Evolutionary conservation across 1,284 basidiomycete species (phyloP), one percentile per base, ranked within the genome.

Genomic region (Golubevia sp.): DNA sequence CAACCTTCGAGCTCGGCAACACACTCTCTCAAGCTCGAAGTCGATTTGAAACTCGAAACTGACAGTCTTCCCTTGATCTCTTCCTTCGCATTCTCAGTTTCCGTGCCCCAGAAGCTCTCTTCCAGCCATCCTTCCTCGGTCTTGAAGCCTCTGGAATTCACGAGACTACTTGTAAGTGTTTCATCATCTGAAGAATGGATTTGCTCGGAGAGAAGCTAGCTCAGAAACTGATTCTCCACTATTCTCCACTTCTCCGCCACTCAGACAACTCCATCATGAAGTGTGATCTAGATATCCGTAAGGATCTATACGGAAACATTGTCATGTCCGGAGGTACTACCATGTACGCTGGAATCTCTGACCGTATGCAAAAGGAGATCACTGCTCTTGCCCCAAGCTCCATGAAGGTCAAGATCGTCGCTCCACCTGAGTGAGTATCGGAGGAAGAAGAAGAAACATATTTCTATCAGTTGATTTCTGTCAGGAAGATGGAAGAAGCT

Each of bases 311-410:
- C 86, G 91, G 91, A 68, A 95, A 95, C 86, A 91, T 97, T 71
- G 93, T 96, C 83, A 89, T 97, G 79, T 96, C 93, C 60, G 94
- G 94, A 84, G 94, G 94, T 86, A 94, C 92, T 69, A 97, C 94
- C 81, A 96, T 97, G 94, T 96, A 94, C 91, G 91, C 93, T 71
- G 94, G 94, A 88, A 94, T 97, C 79, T 84, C 93, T 78, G 94
- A 97, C 87, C 92, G 95, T 83, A 96, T 97, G 93, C 93, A 95
- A 88, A 96, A 95, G 88, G 95, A 97, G 87, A 89, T 98, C 84
- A 92, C 92, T 55, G 88, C 91, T 27, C 88, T 97, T 66, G 88
- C 92, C 61, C 94, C 95, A 27, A 84, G 84, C 67, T 87, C 86
- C 65, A 88, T 97, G 92, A 97, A 94, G 90, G 91, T 96, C 88